These are phyloP conservation scores for Pseudomicrostroma phylloplanum DNA, from an alignment of 1,284 basidiomycete genomes.

Conservation along the genomic window DNA sequence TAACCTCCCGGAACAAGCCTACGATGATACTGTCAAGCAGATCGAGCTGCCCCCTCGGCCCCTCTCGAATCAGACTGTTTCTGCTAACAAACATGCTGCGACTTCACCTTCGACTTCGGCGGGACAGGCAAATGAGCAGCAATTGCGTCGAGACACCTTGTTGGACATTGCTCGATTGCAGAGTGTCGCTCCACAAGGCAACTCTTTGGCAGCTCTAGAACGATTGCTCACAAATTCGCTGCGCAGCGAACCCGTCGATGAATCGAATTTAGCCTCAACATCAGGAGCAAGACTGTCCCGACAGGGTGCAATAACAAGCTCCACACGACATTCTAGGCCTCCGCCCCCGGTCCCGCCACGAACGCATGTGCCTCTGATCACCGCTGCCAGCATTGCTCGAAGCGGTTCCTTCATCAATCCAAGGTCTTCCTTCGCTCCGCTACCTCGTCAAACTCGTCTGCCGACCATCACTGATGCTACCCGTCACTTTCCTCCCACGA, in stretches of 20 bases:
- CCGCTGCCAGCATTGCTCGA: too few species aligned
- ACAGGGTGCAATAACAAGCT: too few species aligned
- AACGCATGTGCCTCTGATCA: too few species aligned
- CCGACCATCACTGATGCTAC: slow-evolving; percentile 6
- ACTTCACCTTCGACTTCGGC: too few species aligned
- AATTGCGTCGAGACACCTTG: not conserved
- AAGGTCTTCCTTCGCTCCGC: not conserved
- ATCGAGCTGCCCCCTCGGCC: too few species aligned
- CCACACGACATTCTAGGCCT: not conserved
- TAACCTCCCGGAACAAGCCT: too few species aligned
- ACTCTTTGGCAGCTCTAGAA: not conserved
- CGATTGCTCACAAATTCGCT: not conserved
- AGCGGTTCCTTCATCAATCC: slow-evolving; percentile 2
- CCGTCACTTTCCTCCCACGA: not conserved
- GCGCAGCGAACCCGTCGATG: not conserved
- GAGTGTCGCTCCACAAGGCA: not conserved
- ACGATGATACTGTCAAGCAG: too few species aligned
- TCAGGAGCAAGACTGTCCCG: not conserved
- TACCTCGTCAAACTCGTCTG: not conserved
- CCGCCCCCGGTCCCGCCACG: not conserved
- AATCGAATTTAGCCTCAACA: not conserved
- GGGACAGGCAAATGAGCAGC: not conserved
- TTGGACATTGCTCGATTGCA: not conserved
- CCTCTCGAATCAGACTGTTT: too few species aligned
- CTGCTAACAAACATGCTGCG: too few species aligned